Conservation (phyloP, 495 filamentous ascomycete genomes). For the Podospora appendiculata region DNA sequence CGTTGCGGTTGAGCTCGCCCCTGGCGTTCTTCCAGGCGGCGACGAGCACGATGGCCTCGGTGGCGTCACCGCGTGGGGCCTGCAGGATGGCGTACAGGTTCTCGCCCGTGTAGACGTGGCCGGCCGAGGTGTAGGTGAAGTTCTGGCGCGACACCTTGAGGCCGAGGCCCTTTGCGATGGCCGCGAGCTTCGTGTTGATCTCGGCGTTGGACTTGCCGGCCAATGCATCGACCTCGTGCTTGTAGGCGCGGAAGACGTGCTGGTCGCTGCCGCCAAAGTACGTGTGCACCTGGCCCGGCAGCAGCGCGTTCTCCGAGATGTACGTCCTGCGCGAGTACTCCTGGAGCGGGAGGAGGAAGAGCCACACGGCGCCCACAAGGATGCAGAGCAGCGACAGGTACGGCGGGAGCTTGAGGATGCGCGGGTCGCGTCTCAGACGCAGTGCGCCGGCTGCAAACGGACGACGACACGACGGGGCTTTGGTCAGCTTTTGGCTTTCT, state of each 20-base stretch:
- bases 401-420: slow-evolving; percentile 65
- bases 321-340: slow-evolving; percentile 89
- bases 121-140: slow-evolving; percentile 67
- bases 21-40: slow-evolving; percentile 83
- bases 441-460: slow-evolving; percentile 35
- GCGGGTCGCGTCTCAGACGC: slow-evolving; percentile 55
- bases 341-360: slow-evolving; percentile 86
- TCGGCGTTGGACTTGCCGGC: slow-evolving; percentile 42
- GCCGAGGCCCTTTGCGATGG: slow-evolving; percentile 67
- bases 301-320: slow-evolving; percentile 93
- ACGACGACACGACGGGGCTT: neutral
- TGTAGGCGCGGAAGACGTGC: slow-evolving; percentile 88
- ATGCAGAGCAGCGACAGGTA: slow-evolving; percentile 85
- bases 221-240: slow-evolving; percentile 68
- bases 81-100: slow-evolving; percentile 95
- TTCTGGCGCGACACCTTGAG: slow-evolving; percentile 80
- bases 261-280: slow-evolving; percentile 96
- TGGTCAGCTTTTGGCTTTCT: neutral
- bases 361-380: slow-evolving; percentile 81
- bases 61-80: slow-evolving; percentile 93
- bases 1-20: slow-evolving; percentile 73
- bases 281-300: slow-evolving; percentile 94
- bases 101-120: slow-evolving; percentile 67
- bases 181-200: slow-evolving; percentile 62
- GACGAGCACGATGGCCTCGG: slow-evolving; percentile 89